Evolutionary conservation across 2,329 filamentous ascomycete species (phyloP).

Genomic region (Pestalotiopsis sp.): DNA sequence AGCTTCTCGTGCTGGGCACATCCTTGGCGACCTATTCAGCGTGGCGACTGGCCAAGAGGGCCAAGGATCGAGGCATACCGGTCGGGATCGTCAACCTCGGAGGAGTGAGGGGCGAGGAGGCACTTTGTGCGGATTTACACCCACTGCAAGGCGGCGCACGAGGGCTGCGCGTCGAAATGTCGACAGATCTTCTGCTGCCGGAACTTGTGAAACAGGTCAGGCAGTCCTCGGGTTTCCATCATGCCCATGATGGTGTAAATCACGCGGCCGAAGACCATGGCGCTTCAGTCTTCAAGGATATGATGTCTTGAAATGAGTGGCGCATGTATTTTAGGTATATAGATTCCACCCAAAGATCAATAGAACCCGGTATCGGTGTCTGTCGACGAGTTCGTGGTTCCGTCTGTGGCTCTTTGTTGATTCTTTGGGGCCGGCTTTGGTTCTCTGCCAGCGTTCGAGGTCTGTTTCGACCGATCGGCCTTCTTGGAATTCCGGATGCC

Average conservation of each 20-base stretch:
- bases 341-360: slow-evolving; percentile 33
- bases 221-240: slow-evolving; percentile 25
- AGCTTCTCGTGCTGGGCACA: slow-evolving; percentile 81
- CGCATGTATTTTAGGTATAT: slow-evolving; percentile 14
- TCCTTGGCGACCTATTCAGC: slow-evolving; percentile 95
- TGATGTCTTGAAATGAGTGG: slow-evolving; percentile 53
- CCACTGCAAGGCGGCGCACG: slow-evolving; percentile 51
- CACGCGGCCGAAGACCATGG: slow-evolving; percentile 29
- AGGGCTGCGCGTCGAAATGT: slow-evolving; percentile 59
- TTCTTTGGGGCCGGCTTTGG: slow-evolving; percentile 18
- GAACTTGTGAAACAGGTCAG: slow-evolving; percentile 55
- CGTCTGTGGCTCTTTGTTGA: slow-evolving; percentile 5
- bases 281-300: slow-evolving; percentile 56
- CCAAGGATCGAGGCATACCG: slow-evolving; percentile 79
- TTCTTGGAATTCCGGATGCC: slow-evolving; percentile 50
- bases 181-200: slow-evolving; percentile 61
- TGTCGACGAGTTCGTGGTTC: slow-evolving; percentile 23
- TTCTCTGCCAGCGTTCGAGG: slow-evolving; percentile 25
- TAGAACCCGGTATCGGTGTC: slow-evolving; percentile 51
- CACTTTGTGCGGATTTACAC: slow-evolving; percentile 64
- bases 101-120: slow-evolving; percentile 80
- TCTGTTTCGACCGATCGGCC: slow-evolving; percentile 39
- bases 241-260: slow-evolving; percentile 19
- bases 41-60: slow-evolving; percentile 84
- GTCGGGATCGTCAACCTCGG: slow-evolving; percentile 88